Evolutionary conservation across 75 land plant species (phyloP).

Genomic region (Isoetes taiwanensis): DNA sequence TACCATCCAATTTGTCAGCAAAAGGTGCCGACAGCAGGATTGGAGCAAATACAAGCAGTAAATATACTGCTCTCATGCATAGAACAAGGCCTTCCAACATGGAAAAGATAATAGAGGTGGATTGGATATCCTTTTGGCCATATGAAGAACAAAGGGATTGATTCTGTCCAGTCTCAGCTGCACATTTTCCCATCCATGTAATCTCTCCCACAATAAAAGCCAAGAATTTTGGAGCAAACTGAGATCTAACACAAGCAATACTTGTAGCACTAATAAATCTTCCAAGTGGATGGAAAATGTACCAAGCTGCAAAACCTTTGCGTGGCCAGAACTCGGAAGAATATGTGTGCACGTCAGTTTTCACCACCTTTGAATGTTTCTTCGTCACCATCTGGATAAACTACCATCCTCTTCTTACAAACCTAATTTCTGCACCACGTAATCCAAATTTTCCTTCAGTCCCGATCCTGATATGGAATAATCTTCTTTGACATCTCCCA

Average conservation of each 20-base stretch:
- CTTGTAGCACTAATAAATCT: slow-evolving; percentile 45
- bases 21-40: slow-evolving; percentile 63
- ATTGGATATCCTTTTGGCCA: slow-evolving; percentile 36
- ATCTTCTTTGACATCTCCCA: no score
- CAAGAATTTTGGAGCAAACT: slow-evolving; percentile 42
- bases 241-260: slow-evolving; percentile 39
- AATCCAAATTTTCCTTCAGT: no score
- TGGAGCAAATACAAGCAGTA: slow-evolving; percentile 49
- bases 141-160: slow-evolving; percentile 19
- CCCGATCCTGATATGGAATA: no score
- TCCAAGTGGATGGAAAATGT: slow-evolving; percentile 18
- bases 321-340: no score
- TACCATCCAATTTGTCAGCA: slow-evolving; percentile 31
- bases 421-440: no score
- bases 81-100: slow-evolving; percentile 36
- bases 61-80: slow-evolving; percentile 32
- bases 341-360: no score
- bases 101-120: slow-evolving; percentile 22
- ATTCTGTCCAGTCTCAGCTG: slow-evolving; percentile 24
- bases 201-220: slow-evolving; percentile 42
- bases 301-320: no score
- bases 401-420: no score
- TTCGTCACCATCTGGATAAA: no score
- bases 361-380: no score
- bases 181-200: slow-evolving; percentile 20